Conservation (phyloP, 2,329 filamentous ascomycete genomes). For the Trichophyton verrucosum region DNA sequence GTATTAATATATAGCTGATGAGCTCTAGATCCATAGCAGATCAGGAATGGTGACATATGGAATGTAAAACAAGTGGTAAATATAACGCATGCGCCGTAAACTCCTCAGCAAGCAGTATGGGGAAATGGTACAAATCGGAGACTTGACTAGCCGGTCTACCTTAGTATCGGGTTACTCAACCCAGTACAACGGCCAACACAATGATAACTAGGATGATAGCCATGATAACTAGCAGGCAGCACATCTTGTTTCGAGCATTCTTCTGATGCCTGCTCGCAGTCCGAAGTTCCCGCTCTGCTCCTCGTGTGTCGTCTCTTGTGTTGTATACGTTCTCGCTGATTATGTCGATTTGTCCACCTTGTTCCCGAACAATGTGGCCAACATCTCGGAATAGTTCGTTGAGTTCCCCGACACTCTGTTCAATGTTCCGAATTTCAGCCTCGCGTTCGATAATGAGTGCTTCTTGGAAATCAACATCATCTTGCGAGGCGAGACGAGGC, state of each 20-base stretch:
- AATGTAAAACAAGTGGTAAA: not conserved
- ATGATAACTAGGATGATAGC: constrained; percentile 82
- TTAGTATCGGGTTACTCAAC: constrained; percentile 34
- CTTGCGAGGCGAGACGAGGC: constrained; percentile 71
- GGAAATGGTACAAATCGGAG: not conserved
- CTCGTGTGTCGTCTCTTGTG: constrained; percentile 66
- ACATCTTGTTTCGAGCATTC: constrained; percentile 87
- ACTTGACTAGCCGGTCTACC: not conserved
- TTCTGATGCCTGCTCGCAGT: constrained; percentile 87
- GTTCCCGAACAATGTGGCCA: constrained; percentile 91
- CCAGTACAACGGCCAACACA: constrained; percentile 70
- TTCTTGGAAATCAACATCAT: constrained; percentile 96
- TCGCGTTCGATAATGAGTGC: constrained; percentile 91
- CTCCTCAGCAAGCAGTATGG: not conserved
- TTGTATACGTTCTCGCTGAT: constrained; percentile 82
- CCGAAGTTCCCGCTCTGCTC: constrained; percentile 73
- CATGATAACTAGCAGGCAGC: constrained; percentile 78
- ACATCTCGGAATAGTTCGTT: constrained; percentile 97
- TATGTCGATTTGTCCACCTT: constrained; percentile 76
- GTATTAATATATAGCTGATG: not conserved
- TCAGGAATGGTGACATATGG: not conserved
- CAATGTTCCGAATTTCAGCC: constrained; percentile 92
- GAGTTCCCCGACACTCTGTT: constrained; percentile 86
- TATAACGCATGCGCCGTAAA: not conserved
- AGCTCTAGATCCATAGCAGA: not conserved